Percentiles rank a stretch among this genome's conserved stretches.
These are phyloP conservation scores for Epichloe baconii DNA, from an alignment of 2,329 filamentous ascomycete species.

Conservation along the genomic window DNA sequence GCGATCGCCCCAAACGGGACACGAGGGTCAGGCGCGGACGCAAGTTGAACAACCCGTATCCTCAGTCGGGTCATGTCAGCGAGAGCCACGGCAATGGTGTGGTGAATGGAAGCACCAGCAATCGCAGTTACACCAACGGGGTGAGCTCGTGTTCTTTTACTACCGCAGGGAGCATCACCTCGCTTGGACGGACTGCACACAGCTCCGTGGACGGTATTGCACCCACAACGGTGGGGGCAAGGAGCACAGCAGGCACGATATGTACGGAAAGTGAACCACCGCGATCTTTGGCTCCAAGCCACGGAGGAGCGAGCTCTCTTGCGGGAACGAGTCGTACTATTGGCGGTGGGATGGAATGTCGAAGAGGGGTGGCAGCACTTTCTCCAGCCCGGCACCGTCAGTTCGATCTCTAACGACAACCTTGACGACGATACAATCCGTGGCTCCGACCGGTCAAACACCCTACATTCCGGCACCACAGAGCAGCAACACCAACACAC, in stretches of 20 bases:
- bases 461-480: conserved; percentile 15
- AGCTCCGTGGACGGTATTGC: conserved; percentile 45
- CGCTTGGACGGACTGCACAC: conserved; percentile 45
- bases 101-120: conserved; percentile 9
- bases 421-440: conserved; percentile 72
- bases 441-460: conserved; percentile 41
- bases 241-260: conserved; percentile 65
- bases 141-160: conserved; percentile 42
- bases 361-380: conserved; percentile 64
- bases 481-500: conserved; percentile 21
- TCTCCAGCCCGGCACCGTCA: conserved; percentile 71
- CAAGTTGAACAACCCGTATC: conserved; percentile 84
- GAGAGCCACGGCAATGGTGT: conserved; percentile 12
- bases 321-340: conserved; percentile 63
- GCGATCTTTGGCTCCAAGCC: conserved; percentile 63
- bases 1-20: conserved; percentile 30
- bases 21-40: conserved; percentile 40
- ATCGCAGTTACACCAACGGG: conserved; percentile 13
- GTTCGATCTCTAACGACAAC: conserved; percentile 72
- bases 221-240: conserved; percentile 49
- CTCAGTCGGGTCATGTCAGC: conserved; percentile 54
- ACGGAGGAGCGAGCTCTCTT: conserved; percentile 44
- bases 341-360: conserved; percentile 51
- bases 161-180: conserved; percentile 40
- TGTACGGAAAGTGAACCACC: conserved; percentile 73